These are phyloP conservation scores for Penicillium sp. DNA, from an alignment of 2,329 filamentous ascomycete species.

Conservation along the genomic window DNA sequence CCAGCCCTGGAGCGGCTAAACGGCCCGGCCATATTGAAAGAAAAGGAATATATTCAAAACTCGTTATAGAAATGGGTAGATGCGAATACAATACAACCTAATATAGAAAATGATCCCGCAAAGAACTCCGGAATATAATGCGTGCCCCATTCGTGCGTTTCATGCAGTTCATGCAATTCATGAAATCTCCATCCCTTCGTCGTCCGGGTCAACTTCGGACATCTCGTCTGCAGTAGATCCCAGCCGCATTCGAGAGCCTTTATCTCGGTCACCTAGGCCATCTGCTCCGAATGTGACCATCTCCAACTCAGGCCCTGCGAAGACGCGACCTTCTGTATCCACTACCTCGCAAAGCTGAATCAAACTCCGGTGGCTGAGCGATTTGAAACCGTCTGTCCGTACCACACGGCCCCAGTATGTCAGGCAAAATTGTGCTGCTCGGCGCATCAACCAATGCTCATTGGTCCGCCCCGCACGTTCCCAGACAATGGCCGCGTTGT, in stretches of 20 bases:
- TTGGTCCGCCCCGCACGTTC: slow-evolving; percentile 85
- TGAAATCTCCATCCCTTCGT: slow-evolving; percentile 48
- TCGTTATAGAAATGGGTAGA: background rate
- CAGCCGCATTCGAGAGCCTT: slow-evolving; percentile 27
- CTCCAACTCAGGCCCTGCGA: slow-evolving; percentile 81
- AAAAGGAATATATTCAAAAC: background rate
- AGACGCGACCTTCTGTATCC: slow-evolving; percentile 85
- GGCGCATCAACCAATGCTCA: slow-evolving; percentile 89
- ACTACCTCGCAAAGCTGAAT: slow-evolving; percentile 93
- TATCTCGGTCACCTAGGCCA: slow-evolving; percentile 39
- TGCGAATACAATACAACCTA: background rate
- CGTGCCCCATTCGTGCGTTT: slow-evolving; percentile 15
- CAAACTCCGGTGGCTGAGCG: slow-evolving; percentile 72
- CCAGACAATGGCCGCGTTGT: slow-evolving; percentile 94
- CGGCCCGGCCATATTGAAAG: slow-evolving; percentile 12
- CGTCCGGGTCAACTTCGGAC: slow-evolving; percentile 46
- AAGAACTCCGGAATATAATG: slow-evolving; percentile 18
- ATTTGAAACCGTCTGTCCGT: slow-evolving; percentile 80
- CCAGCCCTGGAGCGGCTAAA: slow-evolving; percentile 1
- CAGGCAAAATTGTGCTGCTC: slow-evolving; percentile 84
- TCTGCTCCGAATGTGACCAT: slow-evolving; percentile 53
- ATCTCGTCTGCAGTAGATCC: slow-evolving; percentile 29
- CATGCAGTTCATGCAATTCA: slow-evolving; percentile 23
- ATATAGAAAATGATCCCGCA: slow-evolving; percentile 10
- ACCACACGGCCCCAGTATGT: slow-evolving; percentile 94